Evolutionary conservation across 73 alveolate species (phyloP), one percentile per base, ranked within the genome.

Genomic region (Loxodes magnus): DNA sequence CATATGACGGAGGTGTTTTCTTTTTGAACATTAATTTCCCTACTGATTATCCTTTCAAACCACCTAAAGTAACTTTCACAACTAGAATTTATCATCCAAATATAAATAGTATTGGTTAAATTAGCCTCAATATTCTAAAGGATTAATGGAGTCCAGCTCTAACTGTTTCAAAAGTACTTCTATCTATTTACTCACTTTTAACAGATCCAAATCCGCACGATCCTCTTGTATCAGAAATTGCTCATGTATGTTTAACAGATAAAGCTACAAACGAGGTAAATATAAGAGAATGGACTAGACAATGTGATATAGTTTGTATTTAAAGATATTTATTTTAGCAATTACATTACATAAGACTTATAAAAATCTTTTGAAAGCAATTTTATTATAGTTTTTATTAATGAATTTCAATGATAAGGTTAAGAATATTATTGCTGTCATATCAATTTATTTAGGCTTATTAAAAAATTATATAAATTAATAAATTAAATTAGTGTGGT

Each of bases 81-180:
- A 67, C 83, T 7, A 72, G 72, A 3, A 51, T 69, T 1, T 69
- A 37, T 36, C 79, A 65, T 5, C 75, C 79, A 21, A 67, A 69
- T 23, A 69, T 69, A 35, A 63, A 69, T 31, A 31, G 62, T 3
- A 59, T 27, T 31, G 83, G 83, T 16, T 54, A 61, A 29, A 82
- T 82, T 4, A 71, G 91, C 57, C 60, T 75, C 39, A 90, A 79
- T 57, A 78, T 82, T 5, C 59, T 82, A 57, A 61, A 79, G 28
- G 86, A 71, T 53, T 74, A 64, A 70, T 82, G 93, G 94, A 64
- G 81, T 24, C 93, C 93, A 19, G 82, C 75, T 27, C 64, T 71
- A 28, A 83, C 79, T 59, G 69, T 78, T 9, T 52, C 66, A 62
- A 68, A 74, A 51, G 73, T 79, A 43, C 67, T 79, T 56, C 69